Evolutionary conservation across 129 eudicot species (phyloP), one percentile per base, ranked within the genome.

Genomic region (Chrysanthemum seticuspe): DNA sequence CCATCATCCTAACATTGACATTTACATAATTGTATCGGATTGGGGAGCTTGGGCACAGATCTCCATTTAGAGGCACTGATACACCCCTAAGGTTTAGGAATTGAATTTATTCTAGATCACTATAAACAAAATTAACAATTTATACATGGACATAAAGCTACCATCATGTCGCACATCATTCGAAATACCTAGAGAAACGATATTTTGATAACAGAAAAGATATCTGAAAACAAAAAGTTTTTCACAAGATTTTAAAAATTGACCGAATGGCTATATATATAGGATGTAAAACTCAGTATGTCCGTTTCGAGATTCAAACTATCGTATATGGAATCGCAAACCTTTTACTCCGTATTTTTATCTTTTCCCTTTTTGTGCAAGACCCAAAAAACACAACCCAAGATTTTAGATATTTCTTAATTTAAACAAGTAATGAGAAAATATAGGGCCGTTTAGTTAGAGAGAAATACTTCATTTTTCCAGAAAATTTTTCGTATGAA

Each of bases 301-400:
- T 73, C 62, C 34, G 25, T 50, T 29, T 73, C 34, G 77, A 61
- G 77, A 62, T 62, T n/a, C 57, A 61, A 50, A 49, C 29, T 29
- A 10, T 47, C 27, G 36, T 50, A 60, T 61, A 48, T 21, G 67
- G 59, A 60, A 13, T 2, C 27, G 10, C 56, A 40, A 58, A 13
- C 44, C 47, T 40, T 36, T 19, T 71, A 29, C 34, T 29, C 34
- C 4, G 34, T 29, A 15, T 55, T 40, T 57, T 40, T 40, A 40
- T 40, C 8, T 4, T 40, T 40, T 40, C 47, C 47, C 23, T 10
- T 15, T 10, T 50, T 27, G 48, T 13, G 31, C 44, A 70, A 65
- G 19, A 29, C 47, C 10, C 11, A 57, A 57, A 5, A 57, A n/a
- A 10, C 29, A 57, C 21, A 18, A 57, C 62, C 7, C 23, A 57